phyloP scores from a whole-genome alignment of 2,329 filamentous ascomycete species.

The Aspergillus neotritici region DNA sequence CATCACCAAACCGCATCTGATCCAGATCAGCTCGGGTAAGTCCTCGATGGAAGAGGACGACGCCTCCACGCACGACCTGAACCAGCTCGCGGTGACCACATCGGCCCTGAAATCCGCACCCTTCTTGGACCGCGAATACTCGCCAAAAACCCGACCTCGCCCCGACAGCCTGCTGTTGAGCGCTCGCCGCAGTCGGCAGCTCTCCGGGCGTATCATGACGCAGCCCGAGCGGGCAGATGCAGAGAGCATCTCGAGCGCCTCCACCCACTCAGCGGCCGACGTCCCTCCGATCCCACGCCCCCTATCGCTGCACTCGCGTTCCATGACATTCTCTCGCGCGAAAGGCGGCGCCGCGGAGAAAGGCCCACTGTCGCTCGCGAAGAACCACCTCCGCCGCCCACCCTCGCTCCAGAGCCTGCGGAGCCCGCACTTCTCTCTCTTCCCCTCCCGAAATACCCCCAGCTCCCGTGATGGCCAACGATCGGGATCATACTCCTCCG shows the following conservation, averaged over 20 bases:
- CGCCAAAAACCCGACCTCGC: too few species aligned
- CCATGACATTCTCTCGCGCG: conserved; percentile 21
- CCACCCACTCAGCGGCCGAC: too few species aligned
- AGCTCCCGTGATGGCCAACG: conserved; percentile 9
- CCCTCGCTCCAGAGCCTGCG: conserved; percentile 23
- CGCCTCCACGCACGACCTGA: too few species aligned
- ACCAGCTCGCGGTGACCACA: too few species aligned
- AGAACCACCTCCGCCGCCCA: conserved; percentile 17
- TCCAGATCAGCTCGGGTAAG: conserved; percentile 27
- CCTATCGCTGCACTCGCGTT: conserved; percentile 13
- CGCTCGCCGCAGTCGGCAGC: too few species aligned
- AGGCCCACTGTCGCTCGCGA: conserved; percentile 8
- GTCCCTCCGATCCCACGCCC: conserved; percentile 2
- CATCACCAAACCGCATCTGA: conserved; percentile 25
- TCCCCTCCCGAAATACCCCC: conserved; percentile 12
- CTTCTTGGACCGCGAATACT: too few species aligned
- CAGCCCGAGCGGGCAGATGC: too few species aligned
- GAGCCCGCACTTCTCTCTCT: conserved; percentile 17
- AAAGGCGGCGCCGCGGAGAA: conserved; percentile 20
- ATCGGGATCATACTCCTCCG: conserved; percentile 13
- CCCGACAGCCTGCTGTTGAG: too few species aligned
- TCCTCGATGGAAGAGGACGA: conserved; percentile 8
- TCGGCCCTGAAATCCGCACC: too few species aligned
- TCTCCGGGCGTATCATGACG: too few species aligned
- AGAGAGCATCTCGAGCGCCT: too few species aligned